These are phyloP conservation scores for Lasiosphaeris hirsuta DNA, from an alignment of 495 filamentous ascomycete genomes.

Conservation along the genomic window DNA sequence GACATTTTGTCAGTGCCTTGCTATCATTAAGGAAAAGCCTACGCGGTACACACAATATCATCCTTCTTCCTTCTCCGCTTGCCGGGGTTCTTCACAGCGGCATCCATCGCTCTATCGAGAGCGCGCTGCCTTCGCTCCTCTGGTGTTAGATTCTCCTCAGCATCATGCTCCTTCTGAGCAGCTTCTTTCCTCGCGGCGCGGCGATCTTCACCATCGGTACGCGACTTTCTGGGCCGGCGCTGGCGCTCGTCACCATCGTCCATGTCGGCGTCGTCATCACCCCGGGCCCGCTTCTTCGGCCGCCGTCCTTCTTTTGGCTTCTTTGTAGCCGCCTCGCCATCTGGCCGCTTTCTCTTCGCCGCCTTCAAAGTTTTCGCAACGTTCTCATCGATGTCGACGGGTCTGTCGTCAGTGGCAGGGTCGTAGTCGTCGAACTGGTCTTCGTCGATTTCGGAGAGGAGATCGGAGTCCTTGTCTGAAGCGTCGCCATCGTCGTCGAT, in stretches of 20 bases:
- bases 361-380: slow-evolving; percentile 67
- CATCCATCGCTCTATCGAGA: slow-evolving; percentile 82
- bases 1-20: slow-evolving; percentile 13
- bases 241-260: slow-evolving; percentile 56
- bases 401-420: slow-evolving; percentile 72
- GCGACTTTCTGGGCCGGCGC: slow-evolving; percentile 40
- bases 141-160: slow-evolving; percentile 61
- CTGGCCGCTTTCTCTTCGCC: slow-evolving; percentile 75
- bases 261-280: slow-evolving; percentile 54
- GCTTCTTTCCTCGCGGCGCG: slow-evolving; percentile 47
- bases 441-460: slow-evolving; percentile 93
- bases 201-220: slow-evolving; percentile 31
- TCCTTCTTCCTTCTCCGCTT: slow-evolving; percentile 81
- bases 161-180: slow-evolving; percentile 53
- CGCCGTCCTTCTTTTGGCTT: slow-evolving; percentile 73
- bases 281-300: slow-evolving; percentile 65
- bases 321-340: slow-evolving; percentile 53
- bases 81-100: slow-evolving; percentile 75
- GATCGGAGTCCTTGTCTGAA: slow-evolving; percentile 76
- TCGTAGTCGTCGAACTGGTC: slow-evolving; percentile 91
- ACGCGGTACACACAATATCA: slow-evolving; percentile 66
- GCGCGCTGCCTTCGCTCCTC: slow-evolving; percentile 73
- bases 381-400: slow-evolving; percentile 83
- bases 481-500: slow-evolving; percentile 35
- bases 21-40: neutral